Conservation (phyloP, 345 rosid genomes). For the Jatropha curcas region DNA sequence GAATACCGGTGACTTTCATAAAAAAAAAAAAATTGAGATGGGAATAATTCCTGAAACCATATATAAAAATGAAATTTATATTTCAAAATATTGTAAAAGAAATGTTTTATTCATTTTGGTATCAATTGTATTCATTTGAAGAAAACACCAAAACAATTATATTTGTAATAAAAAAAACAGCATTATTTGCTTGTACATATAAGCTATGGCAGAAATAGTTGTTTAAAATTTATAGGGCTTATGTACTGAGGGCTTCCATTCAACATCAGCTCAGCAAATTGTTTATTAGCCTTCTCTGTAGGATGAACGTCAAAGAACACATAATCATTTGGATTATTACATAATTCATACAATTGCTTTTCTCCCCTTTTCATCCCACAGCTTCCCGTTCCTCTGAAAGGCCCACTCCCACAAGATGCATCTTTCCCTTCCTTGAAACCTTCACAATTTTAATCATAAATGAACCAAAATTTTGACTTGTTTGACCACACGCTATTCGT, state of each 20-base stretch:
- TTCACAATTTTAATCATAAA: background rate
- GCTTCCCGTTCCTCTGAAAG: conserved; percentile 1
- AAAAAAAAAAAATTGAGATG: too few species aligned
- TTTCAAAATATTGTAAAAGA: too few species aligned
- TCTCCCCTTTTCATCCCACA: conserved; percentile 10
- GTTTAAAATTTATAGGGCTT: conserved; percentile 19
- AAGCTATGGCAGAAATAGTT: background rate
- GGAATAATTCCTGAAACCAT: too few species aligned
- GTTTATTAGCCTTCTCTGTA: conserved; percentile 11
- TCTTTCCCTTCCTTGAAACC: conserved; percentile 23
- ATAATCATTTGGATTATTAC: conserved; percentile 9
- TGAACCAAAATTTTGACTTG: too few species aligned
- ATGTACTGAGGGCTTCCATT: conserved; percentile 1
- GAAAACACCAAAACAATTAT: too few species aligned
- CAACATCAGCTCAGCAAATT: conserved; percentile 26
- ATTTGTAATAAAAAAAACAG: too few species aligned
- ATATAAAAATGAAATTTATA: too few species aligned
- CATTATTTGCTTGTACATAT: too few species aligned
- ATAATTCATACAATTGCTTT: background rate
- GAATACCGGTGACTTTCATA: too few species aligned
- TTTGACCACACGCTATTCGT: too few species aligned
- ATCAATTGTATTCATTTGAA: too few species aligned
- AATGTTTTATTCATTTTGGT: too few species aligned
- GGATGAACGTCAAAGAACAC: conserved; percentile 28
- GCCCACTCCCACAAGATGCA: conserved; percentile 37